Evolutionary conservation across 768 basidiomycete species (phyloP), one percentile per base, ranked within the genome.

Genomic region (Tricholomella constricta): DNA sequence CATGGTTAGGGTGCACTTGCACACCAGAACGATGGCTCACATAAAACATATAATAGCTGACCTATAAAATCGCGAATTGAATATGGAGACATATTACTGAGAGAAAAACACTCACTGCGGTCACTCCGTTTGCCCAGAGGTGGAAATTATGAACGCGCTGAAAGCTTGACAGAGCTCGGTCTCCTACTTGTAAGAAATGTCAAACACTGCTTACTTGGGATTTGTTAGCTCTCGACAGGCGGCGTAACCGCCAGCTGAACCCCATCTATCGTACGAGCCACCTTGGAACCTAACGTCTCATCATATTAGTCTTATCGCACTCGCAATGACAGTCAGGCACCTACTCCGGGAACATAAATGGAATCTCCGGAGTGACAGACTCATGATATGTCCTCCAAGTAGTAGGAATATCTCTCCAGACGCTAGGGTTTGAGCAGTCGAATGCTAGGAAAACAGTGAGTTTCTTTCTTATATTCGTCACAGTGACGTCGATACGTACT

Each of bases 91-190:
- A 19, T 27, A 34, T 17, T 20, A 23, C 6, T n/a, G 27, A 17
- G 2, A 34, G 19, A 26, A 19, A 25, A 32, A n/a, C 14, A 14
- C 55, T 15, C 29, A 59, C 58, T 17, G 58, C 58, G 27, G 58
- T 59, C 22, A 59, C 58, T 15, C 58, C 58, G 32, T 56, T 56
- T n/a, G 55, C 58, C 58, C 58, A 59, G n/a, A 59, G 36, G 43
- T 52, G 51, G 34, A 53, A 54, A 42, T 59, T 54, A 35, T 59
- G 44, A 40, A 59, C 52, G 15, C 58, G 55, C 27, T 59, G 58
- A 31, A 59, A 59, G 20, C 58, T 59, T 34, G 10, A 35, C 9
- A n/a, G 17, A 44, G 8, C 11, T 29, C n/a, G 17, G 35, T 2
- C 10, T 12, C 8, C 3, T 36, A 17, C 20, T 2, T 26, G 27